Evolutionary conservation across 768 basidiomycete genomes (phyloP).

Genomic region (Trametes cinnabarina): DNA sequence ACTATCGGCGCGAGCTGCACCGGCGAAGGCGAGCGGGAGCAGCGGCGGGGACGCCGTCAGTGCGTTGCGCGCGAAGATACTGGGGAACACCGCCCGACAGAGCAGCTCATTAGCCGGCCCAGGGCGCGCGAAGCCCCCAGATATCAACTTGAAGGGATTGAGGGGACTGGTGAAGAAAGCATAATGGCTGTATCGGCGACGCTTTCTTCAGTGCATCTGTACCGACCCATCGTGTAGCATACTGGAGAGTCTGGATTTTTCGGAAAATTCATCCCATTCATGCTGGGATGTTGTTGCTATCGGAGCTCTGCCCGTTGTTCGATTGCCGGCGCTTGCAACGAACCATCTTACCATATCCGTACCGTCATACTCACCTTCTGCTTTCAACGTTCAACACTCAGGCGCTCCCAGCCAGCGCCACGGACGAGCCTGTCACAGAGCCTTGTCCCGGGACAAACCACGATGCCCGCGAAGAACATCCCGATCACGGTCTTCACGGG

Average conservation of each 20-base stretch:
- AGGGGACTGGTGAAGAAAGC: slow-evolving; percentile 8
- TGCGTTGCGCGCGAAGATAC: slow-evolving; percentile 52
- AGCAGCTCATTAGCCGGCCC: neutral
- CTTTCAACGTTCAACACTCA: no score
- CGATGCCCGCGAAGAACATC: slow-evolving; percentile 37
- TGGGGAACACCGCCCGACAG: slow-evolving; percentile 53
- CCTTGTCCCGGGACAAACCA: no score
- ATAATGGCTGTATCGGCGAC: neutral
- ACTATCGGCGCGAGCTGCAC: neutral
- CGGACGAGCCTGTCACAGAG: no score
- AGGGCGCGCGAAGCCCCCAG: slow-evolving; percentile 17
- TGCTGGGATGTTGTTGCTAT: no score
- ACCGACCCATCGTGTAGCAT: no score
- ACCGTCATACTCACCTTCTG: no score
- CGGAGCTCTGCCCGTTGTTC: no score
- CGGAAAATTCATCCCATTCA: no score
- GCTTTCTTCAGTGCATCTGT: neutral
- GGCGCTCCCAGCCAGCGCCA: no score
- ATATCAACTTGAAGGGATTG: slow-evolving; percentile 5
- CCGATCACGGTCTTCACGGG: slow-evolving; percentile 97
- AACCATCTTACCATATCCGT: neutral
- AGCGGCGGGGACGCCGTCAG: slow-evolving; percentile 24
- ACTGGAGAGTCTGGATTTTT: no score
- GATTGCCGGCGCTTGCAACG: no score
- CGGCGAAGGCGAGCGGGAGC: neutral